Evolutionary conservation across 2,329 filamentous ascomycete genomes (phyloP).

Genomic region (Trichoderma pleuroti): DNA sequence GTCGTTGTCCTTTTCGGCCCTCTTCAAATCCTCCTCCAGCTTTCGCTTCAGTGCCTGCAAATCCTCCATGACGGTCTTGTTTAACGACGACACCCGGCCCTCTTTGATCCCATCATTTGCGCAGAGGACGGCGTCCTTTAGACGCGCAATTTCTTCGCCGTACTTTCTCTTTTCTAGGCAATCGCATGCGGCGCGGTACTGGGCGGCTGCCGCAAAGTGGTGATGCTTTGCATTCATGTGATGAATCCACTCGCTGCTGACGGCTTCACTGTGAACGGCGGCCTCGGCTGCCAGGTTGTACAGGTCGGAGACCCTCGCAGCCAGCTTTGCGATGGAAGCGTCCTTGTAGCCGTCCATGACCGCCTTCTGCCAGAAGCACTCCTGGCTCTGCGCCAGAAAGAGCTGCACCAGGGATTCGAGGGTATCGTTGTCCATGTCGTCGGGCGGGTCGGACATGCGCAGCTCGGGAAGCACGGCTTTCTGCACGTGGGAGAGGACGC

Average conservation of each 20-base stretch:
- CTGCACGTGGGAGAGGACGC: conserved; percentile 76
- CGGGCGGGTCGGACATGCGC: conserved; percentile 74
- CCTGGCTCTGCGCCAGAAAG: conserved; percentile 87
- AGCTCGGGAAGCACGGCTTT: conserved; percentile 76
- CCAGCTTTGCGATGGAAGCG: conserved; percentile 83
- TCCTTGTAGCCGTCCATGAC: conserved; percentile 94
- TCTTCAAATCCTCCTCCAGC: conserved; percentile 81
- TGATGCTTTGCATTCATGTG: conserved; percentile 96
- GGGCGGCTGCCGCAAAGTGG: conserved; percentile 92
- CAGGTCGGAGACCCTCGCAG: conserved; percentile 83
- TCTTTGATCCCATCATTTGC: conserved; percentile 86
- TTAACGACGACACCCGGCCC: conserved; percentile 67
- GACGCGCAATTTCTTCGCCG: conserved; percentile 86
- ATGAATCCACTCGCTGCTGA: conserved; percentile 95
- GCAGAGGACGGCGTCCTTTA: conserved; percentile 77
- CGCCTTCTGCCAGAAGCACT: conserved; percentile 97
- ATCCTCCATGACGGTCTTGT: conserved; percentile 76
- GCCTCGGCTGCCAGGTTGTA: conserved; percentile 82
- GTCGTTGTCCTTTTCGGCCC: conserved; percentile 95
- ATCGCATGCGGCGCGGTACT: conserved; percentile 86
- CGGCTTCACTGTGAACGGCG: conserved; percentile 81
- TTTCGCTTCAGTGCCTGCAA: conserved; percentile 77
- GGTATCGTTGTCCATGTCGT: conserved; percentile 91
- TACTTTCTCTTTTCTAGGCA: conserved; percentile 92
- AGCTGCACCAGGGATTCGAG: conserved; percentile 79